Base-by-base conservation (phyloP, 345 rosid genomes). In the Melastoma malabathricum region DNA sequence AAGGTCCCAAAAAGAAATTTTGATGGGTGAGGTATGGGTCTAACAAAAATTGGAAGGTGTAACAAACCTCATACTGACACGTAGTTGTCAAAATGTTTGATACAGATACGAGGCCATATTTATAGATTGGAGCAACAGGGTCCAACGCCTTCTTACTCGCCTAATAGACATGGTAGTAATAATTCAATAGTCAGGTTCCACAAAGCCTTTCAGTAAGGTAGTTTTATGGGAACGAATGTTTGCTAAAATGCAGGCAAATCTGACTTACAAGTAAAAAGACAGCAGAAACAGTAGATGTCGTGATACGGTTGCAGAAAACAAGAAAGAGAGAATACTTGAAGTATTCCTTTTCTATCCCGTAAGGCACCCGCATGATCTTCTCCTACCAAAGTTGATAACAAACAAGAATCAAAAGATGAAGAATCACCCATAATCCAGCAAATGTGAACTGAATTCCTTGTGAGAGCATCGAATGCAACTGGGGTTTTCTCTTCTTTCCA, bases 71-170 rank as follows among this genome's bases (percentile, higher is more conserved):
- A 70, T 90, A 90, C 65, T 90, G 98, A 43, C 98, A 90, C 47
- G 96, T 86, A 41, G 98, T 86, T 45, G 96, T 86, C 56, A 90
- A 52, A 47, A 90, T 90, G 62, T 86, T 90, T 15, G 94, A 65
- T 20, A 82, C 56, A 17, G 98, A 90, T 64, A 90, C 23, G 2
- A 84, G 75, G 48, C 92, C 69, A 57, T 90, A 90, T 68, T 82
- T 90, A 59, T 86, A 82, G 64, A 90, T 61, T 0, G 96, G 96
- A 66, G 98, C 94, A 63, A 84, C 94, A 65, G 94, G 96, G 69
- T 77, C 72, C 84, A 90, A 60, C 38, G 78, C 78, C 66, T 82
- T 82, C 72, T 72, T 78, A 66, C 94, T 90, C 4, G 76, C 87
- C 98, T 90, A 67, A 14, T 14, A 62, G 59, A 34, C 41, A 34